Evolutionary conservation across 2,329 filamentous ascomycete species (phyloP).

Genomic region (Dothideomycetes sp.): DNA sequence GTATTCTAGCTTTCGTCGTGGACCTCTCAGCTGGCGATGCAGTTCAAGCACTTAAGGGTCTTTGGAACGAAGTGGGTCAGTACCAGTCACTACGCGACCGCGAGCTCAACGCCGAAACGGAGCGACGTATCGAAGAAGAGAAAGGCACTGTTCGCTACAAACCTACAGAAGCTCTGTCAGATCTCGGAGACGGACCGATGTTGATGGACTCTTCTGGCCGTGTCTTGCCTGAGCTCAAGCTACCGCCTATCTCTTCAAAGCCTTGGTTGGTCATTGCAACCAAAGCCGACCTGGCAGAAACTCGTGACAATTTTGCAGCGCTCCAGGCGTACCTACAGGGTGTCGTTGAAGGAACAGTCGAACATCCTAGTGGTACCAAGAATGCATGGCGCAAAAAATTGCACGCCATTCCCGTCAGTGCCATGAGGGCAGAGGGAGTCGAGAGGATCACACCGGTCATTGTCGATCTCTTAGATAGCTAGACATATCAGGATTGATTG

Average conservation of each 20-base stretch:
- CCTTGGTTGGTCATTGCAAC: conserved; percentile 96
- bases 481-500: no score
- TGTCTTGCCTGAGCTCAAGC: conserved; percentile 38
- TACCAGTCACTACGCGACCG: conserved; percentile 76
- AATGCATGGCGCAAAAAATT: conserved; percentile 52
- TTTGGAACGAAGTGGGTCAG: conserved; percentile 85
- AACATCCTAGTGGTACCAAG: conserved; percentile 63
- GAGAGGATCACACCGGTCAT: conserved; percentile 65
- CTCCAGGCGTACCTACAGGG: conserved; percentile 62
- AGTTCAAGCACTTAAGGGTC: conserved; percentile 63
- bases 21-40: conserved; percentile 76
- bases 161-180: neutral
- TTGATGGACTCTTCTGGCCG: conserved; percentile 19
- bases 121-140: conserved; percentile 45
- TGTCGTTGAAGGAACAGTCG: conserved; percentile 52
- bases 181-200: conserved; percentile 19
- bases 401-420: conserved; percentile 74
- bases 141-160: conserved; percentile 33
- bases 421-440: conserved; percentile 77
- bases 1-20: conserved; percentile 86
- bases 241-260: conserved; percentile 77
- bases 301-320: conserved; percentile 64
- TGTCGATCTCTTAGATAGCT: conserved; percentile 54
- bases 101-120: conserved; percentile 56
- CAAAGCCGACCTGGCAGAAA: conserved; percentile 75